These are phyloP conservation scores for Astrephomene gubernaculifera DNA, from an alignment of 139 green algal genomes.

Conservation along the genomic window DNA sequence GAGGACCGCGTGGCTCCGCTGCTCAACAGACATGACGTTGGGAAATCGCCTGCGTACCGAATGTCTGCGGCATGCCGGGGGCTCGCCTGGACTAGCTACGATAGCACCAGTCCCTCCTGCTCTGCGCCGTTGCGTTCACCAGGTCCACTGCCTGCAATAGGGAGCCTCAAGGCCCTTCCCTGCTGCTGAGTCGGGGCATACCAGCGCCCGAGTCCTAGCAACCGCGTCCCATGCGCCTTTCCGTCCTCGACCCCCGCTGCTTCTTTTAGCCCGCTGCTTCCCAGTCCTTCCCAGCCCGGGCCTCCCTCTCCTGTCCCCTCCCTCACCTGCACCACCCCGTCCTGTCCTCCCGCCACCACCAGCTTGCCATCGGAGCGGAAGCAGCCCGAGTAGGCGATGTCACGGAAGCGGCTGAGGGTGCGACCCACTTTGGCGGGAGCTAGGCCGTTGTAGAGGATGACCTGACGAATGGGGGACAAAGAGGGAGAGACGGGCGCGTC, in stretches of 20 bases:
- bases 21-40: too few relatives aligned
- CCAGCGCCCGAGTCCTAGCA: too few relatives aligned
- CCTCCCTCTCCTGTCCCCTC: background rate
- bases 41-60: too few relatives aligned
- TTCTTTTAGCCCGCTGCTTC: background rate
- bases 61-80: too few relatives aligned
- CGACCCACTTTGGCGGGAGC: conserved; percentile 53
- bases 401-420: conserved; percentile 89
- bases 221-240: too few relatives aligned
- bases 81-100: too few relatives aligned
- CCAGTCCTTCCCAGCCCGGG: background rate
- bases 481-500: background rate
- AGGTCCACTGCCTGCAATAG: too few relatives aligned
- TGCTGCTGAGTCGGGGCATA: too few relatives aligned
- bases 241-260: background rate
- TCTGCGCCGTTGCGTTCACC: too few relatives aligned
- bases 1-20: too few relatives aligned
- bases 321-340: conserved; percentile 86
- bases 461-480: conserved; percentile 53
- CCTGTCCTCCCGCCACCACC: conserved; percentile 88
- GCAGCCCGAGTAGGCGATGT: conserved; percentile 87
- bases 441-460: conserved; percentile 80
- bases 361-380: conserved; percentile 88
- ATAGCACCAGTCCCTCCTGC: too few relatives aligned
- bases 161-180: too few relatives aligned